Evolutionary conservation across 163 green algal species (phyloP), one percentile per base, ranked within the genome.

Genomic region (Volvox carteri): DNA sequence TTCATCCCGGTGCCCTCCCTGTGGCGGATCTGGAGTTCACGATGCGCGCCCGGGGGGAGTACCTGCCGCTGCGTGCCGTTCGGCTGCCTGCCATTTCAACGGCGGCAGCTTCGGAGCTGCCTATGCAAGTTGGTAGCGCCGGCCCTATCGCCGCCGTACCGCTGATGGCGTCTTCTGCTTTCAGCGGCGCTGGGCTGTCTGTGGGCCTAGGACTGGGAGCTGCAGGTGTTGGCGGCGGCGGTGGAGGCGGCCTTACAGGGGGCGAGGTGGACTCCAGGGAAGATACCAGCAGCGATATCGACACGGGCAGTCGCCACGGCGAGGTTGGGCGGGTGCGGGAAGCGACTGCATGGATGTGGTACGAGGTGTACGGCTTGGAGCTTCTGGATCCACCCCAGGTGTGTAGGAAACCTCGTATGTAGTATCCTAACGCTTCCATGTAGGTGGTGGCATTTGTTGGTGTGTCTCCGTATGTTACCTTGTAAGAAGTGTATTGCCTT

Each of bases 311-410:
- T 19, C 33, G 16, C 65, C 8, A 42, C 67, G 8, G 48, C 41
- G 18, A 5, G 14, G 70, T 18, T 12, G 70, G 16, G 37, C 19
- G 70, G 1, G 5, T 16, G 18, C 37, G 30, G 33, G 41, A 1
- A 28, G 8, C 37, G 4, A 18, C 70, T 12, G 39, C 39, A 21
- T 54, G 19, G 44, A 28, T 74, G 30, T 78, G 62, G 80, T 54
- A 87, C 62, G 62, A 87, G 44, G 65, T 44, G 42, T 87, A 78
- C 80, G 37, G 21, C 0, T 19, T 87, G 62, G 80, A 87, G 90
- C 86, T 89, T 35, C 4, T 75, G 30, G 58, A 78, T 54, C 41
- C 42, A n/a, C 41, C 58, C 35, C 50, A 84, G 67, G 30, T 81
- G 23, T 12, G 68, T 23, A 11, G 18, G 9, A 28, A n/a, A n/a